A percentile compares a stretch with the other conserved stretches of the same genome.
phyloP scores from a whole-genome alignment of 2,329 filamentous ascomycete genomes.

The Gaeumannomyces tritici region DNA sequence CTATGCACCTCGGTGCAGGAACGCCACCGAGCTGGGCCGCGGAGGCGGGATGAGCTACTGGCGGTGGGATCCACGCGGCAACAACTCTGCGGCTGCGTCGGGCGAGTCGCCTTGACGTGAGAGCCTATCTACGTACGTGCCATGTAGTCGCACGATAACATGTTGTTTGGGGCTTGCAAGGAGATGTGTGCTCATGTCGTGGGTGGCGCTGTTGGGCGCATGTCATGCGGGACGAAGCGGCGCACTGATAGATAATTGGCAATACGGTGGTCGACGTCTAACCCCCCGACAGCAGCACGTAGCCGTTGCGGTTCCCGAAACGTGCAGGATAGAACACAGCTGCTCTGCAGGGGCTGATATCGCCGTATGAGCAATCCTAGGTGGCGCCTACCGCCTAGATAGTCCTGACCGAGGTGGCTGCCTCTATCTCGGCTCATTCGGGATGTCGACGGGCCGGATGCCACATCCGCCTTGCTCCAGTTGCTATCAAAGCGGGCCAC shows the following conservation, averaged over 20 bases:
- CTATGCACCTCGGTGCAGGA: slow-evolving; percentile 9
- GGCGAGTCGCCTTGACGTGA: neutral
- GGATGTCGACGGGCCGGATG: no score
- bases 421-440: neutral
- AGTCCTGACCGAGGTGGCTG: neutral
- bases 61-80: neutral
- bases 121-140: no score
- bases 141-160: neutral
- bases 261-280: neutral
- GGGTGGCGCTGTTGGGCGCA: neutral
- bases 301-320: neutral
- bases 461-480: neutral
- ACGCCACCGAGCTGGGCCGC: neutral
- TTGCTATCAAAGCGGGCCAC: neutral
- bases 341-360: no score
- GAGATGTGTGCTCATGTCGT: neutral
- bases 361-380: no score
- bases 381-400: no score
- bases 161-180: neutral
- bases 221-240: neutral
- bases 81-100: neutral
- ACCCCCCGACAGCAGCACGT: neutral
- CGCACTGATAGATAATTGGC: neutral
- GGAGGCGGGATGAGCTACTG: neutral
- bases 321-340: neutral